These are phyloP conservation scores for Metschnikowia peoriensis DNA, from an alignment of 805 yeast species.

Conservation along the genomic window DNA sequence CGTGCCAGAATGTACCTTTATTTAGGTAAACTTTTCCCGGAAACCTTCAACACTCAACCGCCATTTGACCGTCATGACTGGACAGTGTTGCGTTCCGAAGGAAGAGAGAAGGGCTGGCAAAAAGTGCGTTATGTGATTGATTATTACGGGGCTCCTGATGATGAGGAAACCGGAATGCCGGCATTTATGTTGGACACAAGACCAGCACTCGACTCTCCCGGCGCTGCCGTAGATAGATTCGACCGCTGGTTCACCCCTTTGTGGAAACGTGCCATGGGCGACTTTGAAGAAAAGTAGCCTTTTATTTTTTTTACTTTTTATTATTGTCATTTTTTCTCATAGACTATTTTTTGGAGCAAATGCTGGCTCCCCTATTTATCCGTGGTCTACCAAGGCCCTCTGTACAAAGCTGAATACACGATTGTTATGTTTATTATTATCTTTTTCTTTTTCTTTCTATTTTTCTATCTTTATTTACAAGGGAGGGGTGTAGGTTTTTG, in stretches of 20 bases:
- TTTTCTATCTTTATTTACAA: constrained; percentile 3
- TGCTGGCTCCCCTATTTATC: not conserved
- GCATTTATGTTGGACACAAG: constrained; percentile 90
- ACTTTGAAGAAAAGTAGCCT: constrained; percentile 19
- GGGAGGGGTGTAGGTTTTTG: not conserved
- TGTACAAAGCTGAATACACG: not conserved
- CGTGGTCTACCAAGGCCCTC: too few relatives aligned
- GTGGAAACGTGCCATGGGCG: constrained; percentile 72
- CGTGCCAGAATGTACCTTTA: constrained; percentile 69
- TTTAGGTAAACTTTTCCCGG: constrained; percentile 71
- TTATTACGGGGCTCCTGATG: constrained; percentile 95
- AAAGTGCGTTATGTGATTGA: constrained; percentile 88
- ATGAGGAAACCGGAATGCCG: constrained; percentile 81
- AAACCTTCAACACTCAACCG: constrained; percentile 66
- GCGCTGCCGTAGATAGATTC: constrained; percentile 66
- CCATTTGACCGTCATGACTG: constrained; percentile 99
- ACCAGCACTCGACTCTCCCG: constrained; percentile 79
- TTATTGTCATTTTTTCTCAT: not conserved
- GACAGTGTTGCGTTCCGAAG: constrained; percentile 78
- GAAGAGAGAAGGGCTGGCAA: constrained; percentile 51
- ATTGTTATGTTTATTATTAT: not conserved
- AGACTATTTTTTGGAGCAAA: too few relatives aligned
- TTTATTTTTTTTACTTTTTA: not conserved
- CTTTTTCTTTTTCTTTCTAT: not conserved
- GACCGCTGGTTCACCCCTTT: constrained; percentile 64